Evolutionary conservation across 2,329 filamentous ascomycete genomes (phyloP).

Genomic region (Exophiala sp.): DNA sequence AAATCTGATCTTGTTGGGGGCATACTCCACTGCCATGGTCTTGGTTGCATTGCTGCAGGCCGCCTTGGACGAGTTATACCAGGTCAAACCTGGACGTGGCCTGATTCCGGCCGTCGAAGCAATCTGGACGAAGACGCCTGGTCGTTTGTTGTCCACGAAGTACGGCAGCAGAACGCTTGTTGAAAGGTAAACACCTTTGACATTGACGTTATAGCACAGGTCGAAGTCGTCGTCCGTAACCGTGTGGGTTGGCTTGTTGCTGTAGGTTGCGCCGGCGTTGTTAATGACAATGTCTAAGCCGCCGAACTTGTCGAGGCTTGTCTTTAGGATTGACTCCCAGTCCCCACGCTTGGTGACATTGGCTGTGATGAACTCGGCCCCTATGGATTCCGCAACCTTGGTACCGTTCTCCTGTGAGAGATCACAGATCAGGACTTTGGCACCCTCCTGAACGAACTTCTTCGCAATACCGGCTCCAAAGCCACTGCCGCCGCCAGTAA

Average conservation of each 20-base stretch:
- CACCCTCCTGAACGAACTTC: constrained; percentile 36
- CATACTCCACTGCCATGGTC: constrained; percentile 70
- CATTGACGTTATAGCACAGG: constrained; percentile 47
- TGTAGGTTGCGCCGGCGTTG: constrained; percentile 50
- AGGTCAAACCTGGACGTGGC: constrained; percentile 24
- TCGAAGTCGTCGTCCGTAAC: constrained; percentile 48
- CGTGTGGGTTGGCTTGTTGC: constrained; percentile 40
- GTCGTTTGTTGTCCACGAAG: constrained; percentile 21
- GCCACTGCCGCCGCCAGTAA: constrained; percentile 45
- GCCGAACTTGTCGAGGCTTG: constrained; percentile 41
- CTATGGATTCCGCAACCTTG: constrained; percentile 20
- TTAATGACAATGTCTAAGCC: constrained; percentile 51
- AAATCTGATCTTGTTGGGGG: constrained; percentile 67
- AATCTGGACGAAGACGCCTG: constrained; percentile 23
- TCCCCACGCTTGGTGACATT: constrained; percentile 24
- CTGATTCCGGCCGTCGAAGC: constrained; percentile 24
- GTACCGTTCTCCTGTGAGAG: constrained; percentile 19
- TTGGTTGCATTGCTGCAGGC: constrained; percentile 63
- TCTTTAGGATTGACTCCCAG: constrained; percentile 37
- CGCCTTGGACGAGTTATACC: constrained; percentile 61
- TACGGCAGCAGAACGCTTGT: constrained; percentile 23
- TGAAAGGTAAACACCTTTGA: constrained; percentile 25
- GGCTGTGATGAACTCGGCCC: constrained; percentile 18
- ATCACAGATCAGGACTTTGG: constrained; percentile 36
- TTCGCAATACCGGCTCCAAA: constrained; percentile 40